These are phyloP conservation scores for Acanthochlamys bracteata DNA, from an alignment of 106 monocot genomes.

Conservation along the genomic window DNA sequence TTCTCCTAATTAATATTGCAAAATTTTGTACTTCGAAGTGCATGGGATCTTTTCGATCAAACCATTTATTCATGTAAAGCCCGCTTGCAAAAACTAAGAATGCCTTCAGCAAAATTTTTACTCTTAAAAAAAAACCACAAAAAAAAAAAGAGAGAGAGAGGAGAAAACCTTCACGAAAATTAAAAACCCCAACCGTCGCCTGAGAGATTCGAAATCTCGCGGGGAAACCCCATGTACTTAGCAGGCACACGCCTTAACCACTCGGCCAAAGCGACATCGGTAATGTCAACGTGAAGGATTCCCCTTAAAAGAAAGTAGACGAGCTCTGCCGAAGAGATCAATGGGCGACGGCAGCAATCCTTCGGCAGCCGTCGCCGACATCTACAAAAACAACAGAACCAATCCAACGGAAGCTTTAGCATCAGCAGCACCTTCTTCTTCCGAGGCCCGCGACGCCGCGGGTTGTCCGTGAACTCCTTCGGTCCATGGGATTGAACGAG, in stretches of 20 bases:
- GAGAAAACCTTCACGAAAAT: not conserved
- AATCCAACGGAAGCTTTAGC: conserved; percentile 1
- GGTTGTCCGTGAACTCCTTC: conserved; percentile 66
- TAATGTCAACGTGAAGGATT: no score
- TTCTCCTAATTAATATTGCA: no score
- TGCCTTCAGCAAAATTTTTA: no score
- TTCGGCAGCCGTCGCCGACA: not conserved
- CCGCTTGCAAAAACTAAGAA: no score
- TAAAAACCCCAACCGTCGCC: conserved; percentile 37
- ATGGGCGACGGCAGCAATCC: no score
- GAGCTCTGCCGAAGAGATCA: no score
- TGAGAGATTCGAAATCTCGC: conserved; percentile 99
- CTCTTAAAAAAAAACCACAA: no score
- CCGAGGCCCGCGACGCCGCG: conserved; percentile 76
- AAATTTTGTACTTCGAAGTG: no score
- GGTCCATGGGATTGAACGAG: conserved; percentile 84
- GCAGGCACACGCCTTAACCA: conserved; percentile 83
- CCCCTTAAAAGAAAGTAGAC: no score
- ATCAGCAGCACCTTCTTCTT: conserved; percentile 11
- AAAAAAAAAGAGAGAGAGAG: no score
- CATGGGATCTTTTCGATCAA: no score
- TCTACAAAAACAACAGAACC: not conserved
- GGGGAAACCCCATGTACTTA: conserved; percentile 84
- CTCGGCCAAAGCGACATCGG: conserved; percentile 71
- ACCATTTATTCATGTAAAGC: no score